Conservation (phyloP, 441 rosid species). For the Pelargonium myrrhifolium region DNA sequence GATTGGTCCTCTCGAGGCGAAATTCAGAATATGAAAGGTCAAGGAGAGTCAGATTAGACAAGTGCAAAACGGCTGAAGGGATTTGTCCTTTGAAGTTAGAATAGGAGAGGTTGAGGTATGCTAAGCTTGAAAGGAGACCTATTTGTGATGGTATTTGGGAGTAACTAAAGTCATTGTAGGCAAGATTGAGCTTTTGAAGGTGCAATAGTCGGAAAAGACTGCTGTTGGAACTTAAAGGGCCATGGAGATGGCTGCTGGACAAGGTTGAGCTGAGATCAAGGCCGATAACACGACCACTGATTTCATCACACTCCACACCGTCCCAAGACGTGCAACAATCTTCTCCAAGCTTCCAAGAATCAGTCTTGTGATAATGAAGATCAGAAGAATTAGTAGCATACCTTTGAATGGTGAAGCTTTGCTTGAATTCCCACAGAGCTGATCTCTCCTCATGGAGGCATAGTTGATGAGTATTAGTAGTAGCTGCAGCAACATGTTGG, state of each 20-base stretch:
- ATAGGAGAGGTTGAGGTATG: not conserved
- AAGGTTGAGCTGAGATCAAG: not conserved
- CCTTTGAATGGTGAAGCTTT: not conserved
- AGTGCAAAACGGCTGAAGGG: not conserved
- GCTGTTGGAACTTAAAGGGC: not conserved
- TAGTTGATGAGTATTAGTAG: too few relatives aligned
- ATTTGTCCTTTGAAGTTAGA: not conserved
- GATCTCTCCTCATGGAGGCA: not conserved
- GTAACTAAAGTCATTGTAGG: not conserved
- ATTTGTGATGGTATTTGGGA: not conserved
- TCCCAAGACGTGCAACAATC: constrained; percentile 13
- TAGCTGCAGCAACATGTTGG: not conserved
- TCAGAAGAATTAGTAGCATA: not conserved
- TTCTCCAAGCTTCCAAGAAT: not conserved
- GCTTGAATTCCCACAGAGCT: not conserved
- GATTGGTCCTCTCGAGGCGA: not conserved
- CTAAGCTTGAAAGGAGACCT: not conserved
- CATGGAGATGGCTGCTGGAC: not conserved
- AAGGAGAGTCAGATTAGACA: constrained; percentile 2
- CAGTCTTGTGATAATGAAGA: not conserved
- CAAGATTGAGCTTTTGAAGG: not conserved
- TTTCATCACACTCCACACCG: not conserved
- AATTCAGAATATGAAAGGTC: constrained; percentile 6
- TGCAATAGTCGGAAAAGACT: not conserved
- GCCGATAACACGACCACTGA: constrained; percentile 8